Percentiles rank a stretch among this genome's conserved stretches.
phyloP scores from a whole-genome alignment of 257 asterid species.

The Fraxinus quadrangulata region DNA sequence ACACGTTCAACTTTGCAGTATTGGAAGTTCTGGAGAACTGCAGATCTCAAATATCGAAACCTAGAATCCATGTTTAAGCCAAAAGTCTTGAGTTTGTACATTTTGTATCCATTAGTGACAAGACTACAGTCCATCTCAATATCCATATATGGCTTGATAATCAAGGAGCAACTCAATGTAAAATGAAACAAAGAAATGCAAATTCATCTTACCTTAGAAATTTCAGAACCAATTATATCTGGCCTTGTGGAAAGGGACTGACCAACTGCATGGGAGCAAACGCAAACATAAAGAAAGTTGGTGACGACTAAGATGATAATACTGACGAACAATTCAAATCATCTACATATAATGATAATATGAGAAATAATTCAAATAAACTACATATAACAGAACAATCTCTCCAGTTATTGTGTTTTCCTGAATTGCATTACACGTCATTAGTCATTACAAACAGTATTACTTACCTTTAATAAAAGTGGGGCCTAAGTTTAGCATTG shows the following conservation, averaged over 20 bases:
- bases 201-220: constrained; percentile 65
- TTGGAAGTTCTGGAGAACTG: not conserved
- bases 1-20: constrained; percentile 1
- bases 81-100: constrained; percentile 1
- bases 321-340: constrained; percentile 23
- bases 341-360: constrained; percentile 3
- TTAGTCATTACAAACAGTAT: not conserved
- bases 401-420: constrained; percentile 12
- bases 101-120: constrained; percentile 1
- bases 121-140: constrained; percentile 5
- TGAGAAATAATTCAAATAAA: not conserved
- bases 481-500: constrained; percentile 90
- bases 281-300: constrained; percentile 19
- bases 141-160: constrained; percentile 1
- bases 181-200: constrained; percentile 18
- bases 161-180: constrained; percentile 11
- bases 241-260: constrained; percentile 98
- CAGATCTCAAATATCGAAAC: not conserved
- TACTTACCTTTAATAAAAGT: constrained; percentile 86
- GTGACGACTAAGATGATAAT: constrained; percentile 21
- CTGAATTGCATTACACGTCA: constrained; percentile 4
- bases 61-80: not conserved
- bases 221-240: constrained; percentile 79
- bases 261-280: constrained; percentile 69
- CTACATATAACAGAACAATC: constrained; percentile 7